Evolutionary conservation across 2,329 filamentous ascomycete genomes (phyloP), one percentile per base, ranked within the genome.

Genomic region (Xylaria sp.): DNA sequence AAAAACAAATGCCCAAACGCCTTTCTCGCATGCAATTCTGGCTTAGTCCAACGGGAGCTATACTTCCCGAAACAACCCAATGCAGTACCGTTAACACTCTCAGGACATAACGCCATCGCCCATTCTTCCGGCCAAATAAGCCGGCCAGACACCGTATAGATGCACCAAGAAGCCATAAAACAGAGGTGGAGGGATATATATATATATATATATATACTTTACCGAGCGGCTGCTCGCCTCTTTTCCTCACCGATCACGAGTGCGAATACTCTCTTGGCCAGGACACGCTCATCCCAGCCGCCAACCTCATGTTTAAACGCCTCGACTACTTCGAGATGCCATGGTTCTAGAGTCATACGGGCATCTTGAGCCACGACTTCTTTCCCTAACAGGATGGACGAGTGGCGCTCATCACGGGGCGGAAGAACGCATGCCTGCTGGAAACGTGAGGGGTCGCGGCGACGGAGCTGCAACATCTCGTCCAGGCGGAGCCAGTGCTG

Each of bases 291-390:
- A 25, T 84, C 82, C 86, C 87, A 89, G 10, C 80, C 82, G 20
- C 83, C 83, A 2, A 87, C 81, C 67, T 84, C 80, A 13, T 75
- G 75, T 66, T 78, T 79, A 73, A 89, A 89, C 2, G 84, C 87
- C 67, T 88, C 84, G 28, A 89, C 82, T 63, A 88, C 82, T 68
- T 89, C 87, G 20, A 89, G 77, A 68, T 90, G 88, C 87, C 87
- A 89, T 66, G 80, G 76, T 77, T 88, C 83, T 20, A 90, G 79
- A 25, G 80, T 70, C 79, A 89, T 80, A 4, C 78, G 77, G 75
- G 83, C 80, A 55, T 82, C 84, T 44, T 84, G 82, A 34, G 84
- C 82, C 28, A 77, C 76, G 65, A 89, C 83, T 32, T 80, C 81
- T 74, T 84, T 86, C 66, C 86, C 86, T 2, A 88, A 78, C 39